Conservation (phyloP, 495 filamentous ascomycete species). For the Aspergillus ostianus region DNA sequence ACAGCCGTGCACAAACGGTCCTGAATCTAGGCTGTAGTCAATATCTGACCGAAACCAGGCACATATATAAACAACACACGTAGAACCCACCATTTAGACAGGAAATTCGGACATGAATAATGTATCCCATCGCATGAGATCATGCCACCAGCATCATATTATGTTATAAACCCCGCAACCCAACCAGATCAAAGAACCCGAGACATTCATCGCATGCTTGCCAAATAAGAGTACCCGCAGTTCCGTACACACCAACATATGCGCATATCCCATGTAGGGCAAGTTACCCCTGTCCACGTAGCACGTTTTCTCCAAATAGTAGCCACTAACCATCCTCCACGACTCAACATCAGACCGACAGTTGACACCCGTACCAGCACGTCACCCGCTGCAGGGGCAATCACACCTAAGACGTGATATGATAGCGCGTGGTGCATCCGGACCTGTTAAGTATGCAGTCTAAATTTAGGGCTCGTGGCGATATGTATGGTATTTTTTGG, state of each 20-base stretch:
- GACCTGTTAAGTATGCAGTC: too few relatives aligned
- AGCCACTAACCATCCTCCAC: not conserved
- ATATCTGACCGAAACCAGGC: not conserved
- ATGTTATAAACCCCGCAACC: not conserved
- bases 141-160: too few relatives aligned
- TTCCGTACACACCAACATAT: not conserved
- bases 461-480: too few relatives aligned
- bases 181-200: not conserved
- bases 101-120: not conserved
- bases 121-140: not conserved
- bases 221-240: too few relatives aligned
- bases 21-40: not conserved
- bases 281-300: not conserved
- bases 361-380: too few relatives aligned
- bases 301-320: not conserved
- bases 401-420: too few relatives aligned
- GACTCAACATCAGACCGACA: not conserved
- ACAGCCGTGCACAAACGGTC: slow-evolving; percentile 7
- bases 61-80: not conserved
- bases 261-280: not conserved
- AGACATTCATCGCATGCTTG: too few relatives aligned
- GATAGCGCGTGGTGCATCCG: too few relatives aligned
- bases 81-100: not conserved
- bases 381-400: not conserved
- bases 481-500: too few relatives aligned